Percentiles rank a stretch among this genome's conserved stretches.
Conservation (phyloP, 2,329 filamentous ascomycete genomes). For the Tolypocladium sp. region DNA sequence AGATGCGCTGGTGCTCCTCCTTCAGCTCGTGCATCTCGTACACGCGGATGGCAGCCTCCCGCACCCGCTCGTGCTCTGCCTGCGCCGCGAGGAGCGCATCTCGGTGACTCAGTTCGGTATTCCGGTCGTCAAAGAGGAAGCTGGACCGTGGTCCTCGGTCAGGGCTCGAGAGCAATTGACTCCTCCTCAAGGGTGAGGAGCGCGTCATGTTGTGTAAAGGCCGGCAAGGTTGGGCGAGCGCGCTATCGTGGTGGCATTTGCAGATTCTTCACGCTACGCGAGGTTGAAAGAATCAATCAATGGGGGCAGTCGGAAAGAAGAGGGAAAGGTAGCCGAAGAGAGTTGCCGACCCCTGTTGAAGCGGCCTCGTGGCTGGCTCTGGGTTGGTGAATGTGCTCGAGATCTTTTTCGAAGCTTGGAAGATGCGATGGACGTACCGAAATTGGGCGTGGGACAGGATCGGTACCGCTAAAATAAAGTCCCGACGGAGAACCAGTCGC, state of each 20-base stretch:
- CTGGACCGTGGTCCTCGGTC: conserved; percentile 41
- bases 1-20: conserved; percentile 32
- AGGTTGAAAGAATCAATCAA: neutral
- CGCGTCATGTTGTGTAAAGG: conserved; percentile 27
- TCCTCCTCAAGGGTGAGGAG: conserved; percentile 30
- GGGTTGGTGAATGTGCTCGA: neutral
- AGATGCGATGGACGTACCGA: neutral
- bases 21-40: conserved; percentile 37
- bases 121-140: conserved; percentile 53
- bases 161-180: conserved; percentile 30
- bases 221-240: neutral
- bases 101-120: conserved; percentile 53
- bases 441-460: neutral
- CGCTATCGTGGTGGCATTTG: conserved; percentile 12
- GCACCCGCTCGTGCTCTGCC: conserved; percentile 57
- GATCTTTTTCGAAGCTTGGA: neutral
- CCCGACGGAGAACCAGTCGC: neutral
- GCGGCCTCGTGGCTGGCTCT: neutral
- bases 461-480: conserved; percentile 12
- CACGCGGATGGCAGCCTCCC: conserved; percentile 37
- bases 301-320: neutral
- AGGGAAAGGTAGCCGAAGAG: too few species aligned
- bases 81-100: conserved; percentile 58
- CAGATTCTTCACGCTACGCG: neutral
- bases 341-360: neutral